Base-by-base conservation (phyloP, 2,329 filamentous ascomycete species). In the Fusarium fracticaudum region DNA sequence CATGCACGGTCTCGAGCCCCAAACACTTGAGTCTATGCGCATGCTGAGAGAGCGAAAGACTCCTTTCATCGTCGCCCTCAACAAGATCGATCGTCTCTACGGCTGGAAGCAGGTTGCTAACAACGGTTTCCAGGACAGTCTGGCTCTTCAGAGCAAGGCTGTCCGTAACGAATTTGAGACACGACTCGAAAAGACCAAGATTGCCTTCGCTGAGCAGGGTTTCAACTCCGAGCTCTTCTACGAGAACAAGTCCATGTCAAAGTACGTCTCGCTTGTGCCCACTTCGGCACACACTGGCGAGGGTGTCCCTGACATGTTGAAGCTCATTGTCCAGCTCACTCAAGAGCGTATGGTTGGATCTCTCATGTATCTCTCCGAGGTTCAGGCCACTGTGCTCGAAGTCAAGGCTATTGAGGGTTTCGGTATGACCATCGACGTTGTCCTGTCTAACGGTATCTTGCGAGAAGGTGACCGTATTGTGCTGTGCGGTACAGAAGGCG, bases 71-170 rank as follows among this genome's bases (percentile, higher is more conserved):
- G 97, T 99, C 45, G 97, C 97, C 3, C 88, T 99, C 81, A 99
- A 99, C 92, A 99, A 99, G 88, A 98, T 99, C 77, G 96, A 99
- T 90, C 95, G 96, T 90, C 91, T 99, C 22, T 99, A 98, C 82
- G 95, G 94, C 82, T 99, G 97, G 96, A 98, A 98, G 88, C 95
- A 96, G 86, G 94, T 98, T 71, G 95, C 96, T 80, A 98, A 99
- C 90, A 99, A 99, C 82, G 96, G 96, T 68, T 98, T 99, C 90
- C 91, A 94, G 80, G 96, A 98, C 83, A 96, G 93, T 84, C 87
- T 99, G 82, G 90, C 91, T 45, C 88, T 97, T 79, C 96, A 99
- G 85, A 97, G 91, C 86, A 96, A 96, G 86, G 92, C 93, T 59
- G 95, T 98, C 17, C 94, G 98, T 85, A 94, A 94, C 82, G 96